Evolutionary conservation across 768 basidiomycete species (phyloP).

Genomic region (Boletus sp.): DNA sequence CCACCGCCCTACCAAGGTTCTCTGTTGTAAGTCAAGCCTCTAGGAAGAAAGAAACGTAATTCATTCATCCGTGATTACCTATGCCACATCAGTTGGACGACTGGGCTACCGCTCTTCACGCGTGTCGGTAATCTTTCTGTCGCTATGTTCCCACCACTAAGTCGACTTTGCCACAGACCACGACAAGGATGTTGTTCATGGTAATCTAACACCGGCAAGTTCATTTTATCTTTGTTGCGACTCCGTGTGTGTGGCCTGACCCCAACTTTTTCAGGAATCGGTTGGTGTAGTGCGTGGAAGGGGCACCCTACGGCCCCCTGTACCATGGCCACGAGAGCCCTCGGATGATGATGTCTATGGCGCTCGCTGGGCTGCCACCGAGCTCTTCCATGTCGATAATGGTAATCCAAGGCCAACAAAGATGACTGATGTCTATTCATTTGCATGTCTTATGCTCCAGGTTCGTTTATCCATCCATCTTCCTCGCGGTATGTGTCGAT

Average conservation of each 20-base stretch:
- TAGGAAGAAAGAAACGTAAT: not conserved
- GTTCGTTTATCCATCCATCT: not conserved
- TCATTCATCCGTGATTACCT: not conserved
- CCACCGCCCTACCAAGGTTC: no score
- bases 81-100: not conserved
- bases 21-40: conserved; percentile 2
- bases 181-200: not conserved
- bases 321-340: no score
- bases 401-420: not conserved
- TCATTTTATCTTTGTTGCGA: not conserved
- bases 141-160: not conserved
- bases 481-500: not conserved
- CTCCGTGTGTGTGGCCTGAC: not conserved
- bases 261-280: not conserved
- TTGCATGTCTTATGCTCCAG: conserved; percentile 16
- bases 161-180: not conserved
- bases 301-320: no score
- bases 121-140: not conserved
- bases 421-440: conserved; percentile 17
- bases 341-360: not conserved
- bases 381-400: conserved; percentile 2
- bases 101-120: conserved; percentile 5
- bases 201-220: conserved; percentile 8
- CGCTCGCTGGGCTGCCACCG: conserved; percentile 14
- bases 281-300: conserved; percentile 1